phyloP scores from a whole-genome alignment of 2,329 filamentous ascomycete genomes.

The Alternaria arborescens region DNA sequence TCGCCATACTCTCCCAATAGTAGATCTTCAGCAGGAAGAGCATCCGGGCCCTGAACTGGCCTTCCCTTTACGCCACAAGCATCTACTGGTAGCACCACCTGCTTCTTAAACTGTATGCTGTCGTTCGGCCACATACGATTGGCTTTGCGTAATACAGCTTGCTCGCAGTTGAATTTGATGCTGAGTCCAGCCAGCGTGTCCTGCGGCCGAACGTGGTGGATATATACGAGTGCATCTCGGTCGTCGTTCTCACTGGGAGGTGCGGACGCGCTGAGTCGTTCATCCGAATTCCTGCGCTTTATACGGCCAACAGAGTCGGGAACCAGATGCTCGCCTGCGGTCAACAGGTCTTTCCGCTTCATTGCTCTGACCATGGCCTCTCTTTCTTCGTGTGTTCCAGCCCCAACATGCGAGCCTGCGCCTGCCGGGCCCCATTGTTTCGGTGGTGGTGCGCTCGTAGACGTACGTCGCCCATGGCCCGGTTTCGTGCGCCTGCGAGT shows the following conservation, averaged over 20 bases:
- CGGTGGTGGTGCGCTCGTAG: conserved; percentile 51
- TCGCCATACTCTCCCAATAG: conserved; percentile 44
- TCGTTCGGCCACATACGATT: conserved; percentile 97
- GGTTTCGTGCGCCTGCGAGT: conserved; percentile 41
- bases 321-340: conserved; percentile 51
- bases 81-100: conserved; percentile 85
- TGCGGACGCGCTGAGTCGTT: conserved; percentile 58
- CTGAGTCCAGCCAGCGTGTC: conserved; percentile 94
- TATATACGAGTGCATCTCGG: conserved; percentile 83
- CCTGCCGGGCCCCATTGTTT: conserved; percentile 59
- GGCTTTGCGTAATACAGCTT: conserved; percentile 81
- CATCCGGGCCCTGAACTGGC: conserved; percentile 53
- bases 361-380: conserved; percentile 58
- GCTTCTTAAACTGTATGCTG: conserved; percentile 83
- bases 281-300: conserved; percentile 76
- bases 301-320: conserved; percentile 58
- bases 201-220: conserved; percentile 81
- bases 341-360: conserved; percentile 60
- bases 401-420: conserved; percentile 51
- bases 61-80: conserved; percentile 85
- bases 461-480: conserved; percentile 39
- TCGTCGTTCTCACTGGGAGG: conserved; percentile 67
- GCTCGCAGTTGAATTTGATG: conserved; percentile 86
- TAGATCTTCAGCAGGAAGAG: conserved; percentile 51
- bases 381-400: conserved; percentile 57